phyloP scores from a whole-genome alignment of 441 rosid genomes.

The Pelargonium exstipulatum region DNA sequence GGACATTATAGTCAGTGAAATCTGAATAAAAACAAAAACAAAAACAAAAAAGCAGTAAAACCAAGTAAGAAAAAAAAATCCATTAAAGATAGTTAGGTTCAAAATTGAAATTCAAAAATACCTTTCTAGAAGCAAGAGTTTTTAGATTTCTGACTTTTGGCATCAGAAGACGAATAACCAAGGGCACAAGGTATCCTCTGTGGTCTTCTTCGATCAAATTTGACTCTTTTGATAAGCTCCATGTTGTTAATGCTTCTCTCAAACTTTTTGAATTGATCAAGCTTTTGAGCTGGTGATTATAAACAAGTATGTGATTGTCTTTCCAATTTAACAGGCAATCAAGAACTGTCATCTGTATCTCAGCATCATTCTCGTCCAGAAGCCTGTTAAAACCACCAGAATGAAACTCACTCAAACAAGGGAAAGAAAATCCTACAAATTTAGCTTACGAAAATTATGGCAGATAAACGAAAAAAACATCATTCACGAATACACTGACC shows the following conservation, averaged over 20 bases:
- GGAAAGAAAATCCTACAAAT: background rate
- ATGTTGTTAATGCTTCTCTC: slow-evolving; percentile 84
- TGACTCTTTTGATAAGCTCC: slow-evolving; percentile 75
- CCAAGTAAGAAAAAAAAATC: slow-evolving; percentile 1
- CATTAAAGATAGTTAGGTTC: background rate
- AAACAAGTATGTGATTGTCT: slow-evolving; percentile 66
- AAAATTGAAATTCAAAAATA: slow-evolving; percentile 22
- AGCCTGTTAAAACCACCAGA: slow-evolving; percentile 48
- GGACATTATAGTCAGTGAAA: background rate
- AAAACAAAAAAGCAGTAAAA: background rate
- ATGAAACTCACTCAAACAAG: slow-evolving; percentile 18
- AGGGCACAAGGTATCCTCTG: slow-evolving; percentile 54
- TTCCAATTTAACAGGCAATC: slow-evolving; percentile 85
- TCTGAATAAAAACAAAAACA: background rate
- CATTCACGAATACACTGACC: slow-evolving; percentile 41
- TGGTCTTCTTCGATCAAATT: slow-evolving; percentile 53
- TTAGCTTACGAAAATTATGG: background rate
- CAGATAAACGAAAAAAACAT: slow-evolving; percentile 3
- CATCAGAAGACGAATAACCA: slow-evolving; percentile 62
- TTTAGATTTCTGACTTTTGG: slow-evolving; percentile 87
- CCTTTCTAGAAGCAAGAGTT: slow-evolving; percentile 85
- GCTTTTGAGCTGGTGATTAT: slow-evolving; percentile 72
- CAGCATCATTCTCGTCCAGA: slow-evolving; percentile 84
- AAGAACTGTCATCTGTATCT: slow-evolving; percentile 67
- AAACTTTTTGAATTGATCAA: slow-evolving; percentile 63